Percentiles rank a stretch among this genome's conserved stretches.
These are phyloP conservation scores for Funneliformis geosporum DNA, from an alignment of 192 early-diverging fungal species.

Conservation along the genomic window DNA sequence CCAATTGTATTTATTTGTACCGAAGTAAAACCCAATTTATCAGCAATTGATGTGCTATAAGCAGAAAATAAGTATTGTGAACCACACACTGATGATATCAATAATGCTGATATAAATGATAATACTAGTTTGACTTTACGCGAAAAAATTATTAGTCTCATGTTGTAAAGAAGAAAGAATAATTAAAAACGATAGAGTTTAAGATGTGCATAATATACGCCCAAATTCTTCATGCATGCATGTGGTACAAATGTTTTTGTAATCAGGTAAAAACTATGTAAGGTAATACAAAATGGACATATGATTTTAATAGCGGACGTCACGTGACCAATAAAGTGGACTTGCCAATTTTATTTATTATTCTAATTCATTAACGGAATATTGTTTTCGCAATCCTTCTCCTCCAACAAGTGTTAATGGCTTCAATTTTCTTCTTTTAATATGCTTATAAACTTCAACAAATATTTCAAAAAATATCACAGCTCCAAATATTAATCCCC, in stretches of 20 bases:
- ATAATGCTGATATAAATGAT: conserved; percentile 46
- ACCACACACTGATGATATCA: conserved; percentile 56
- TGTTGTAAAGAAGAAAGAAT: not conserved
- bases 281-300: too few species aligned
- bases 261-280: too few species aligned
- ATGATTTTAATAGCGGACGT: too few species aligned
- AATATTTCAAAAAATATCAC: conserved; percentile 37
- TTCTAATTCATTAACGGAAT: too few species aligned
- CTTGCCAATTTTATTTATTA: too few species aligned
- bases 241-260: too few species aligned
- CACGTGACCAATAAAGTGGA: too few species aligned
- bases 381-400: not conserved
- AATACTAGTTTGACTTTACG: conserved; percentile 38
- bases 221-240: too few species aligned
- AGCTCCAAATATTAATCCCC: conserved; percentile 31
- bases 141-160: not conserved
- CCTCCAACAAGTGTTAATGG: conserved; percentile 27
- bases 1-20: conserved; percentile 66
- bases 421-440: conserved; percentile 33
- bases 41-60: conserved; percentile 56
- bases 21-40: conserved; percentile 56
- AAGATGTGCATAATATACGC: not conserved
- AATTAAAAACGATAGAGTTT: not conserved
- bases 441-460: conserved; percentile 39
- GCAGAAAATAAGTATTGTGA: conserved; percentile 69